A percentile compares a stretch with the other conserved stretches of the same genome.
Evolutionary conservation across 2,329 filamentous ascomycete species (phyloP).

Genomic region (Lojkania enalia): DNA sequence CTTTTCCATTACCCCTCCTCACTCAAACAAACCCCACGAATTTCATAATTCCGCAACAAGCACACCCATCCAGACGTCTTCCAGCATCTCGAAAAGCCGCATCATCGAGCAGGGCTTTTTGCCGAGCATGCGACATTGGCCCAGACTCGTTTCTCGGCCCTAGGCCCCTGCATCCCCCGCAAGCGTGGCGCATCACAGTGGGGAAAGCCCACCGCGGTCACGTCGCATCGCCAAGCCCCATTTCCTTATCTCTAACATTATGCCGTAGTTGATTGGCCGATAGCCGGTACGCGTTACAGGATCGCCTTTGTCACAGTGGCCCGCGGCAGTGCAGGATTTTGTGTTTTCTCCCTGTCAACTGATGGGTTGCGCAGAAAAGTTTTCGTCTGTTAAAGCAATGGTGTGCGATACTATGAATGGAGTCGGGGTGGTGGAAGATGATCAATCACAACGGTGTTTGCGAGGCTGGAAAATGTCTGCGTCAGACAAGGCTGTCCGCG

Average conservation of each 20-base stretch:
- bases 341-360: conserved; percentile 20
- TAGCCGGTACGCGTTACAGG: not conserved
- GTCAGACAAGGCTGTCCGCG: conserved; percentile 1
- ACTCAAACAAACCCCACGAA: conserved; percentile 40
- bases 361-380: not conserved
- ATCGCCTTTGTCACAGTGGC: conserved; percentile 7
- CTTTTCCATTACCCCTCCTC: too few relatives aligned
- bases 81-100: conserved; percentile 12
- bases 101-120: not conserved
- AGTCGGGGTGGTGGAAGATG: too few relatives aligned
- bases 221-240: conserved; percentile 4
- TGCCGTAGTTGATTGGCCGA: not conserved
- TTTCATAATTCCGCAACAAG: conserved; percentile 14
- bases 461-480: conserved; percentile 3
- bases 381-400: not conserved
- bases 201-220: conserved; percentile 15
- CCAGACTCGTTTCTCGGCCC: conserved; percentile 11
- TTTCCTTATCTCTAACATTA: conserved; percentile 1
- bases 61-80: too few relatives aligned
- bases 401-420: not conserved
- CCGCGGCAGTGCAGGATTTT: conserved; percentile 20
- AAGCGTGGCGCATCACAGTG: conserved; percentile 20
- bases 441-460: not conserved
- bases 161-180: conserved; percentile 15
- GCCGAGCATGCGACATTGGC: not conserved